phyloP scores from a whole-genome alignment of 116 monocot genomes.

The Papilionanthe hybrid region DNA sequence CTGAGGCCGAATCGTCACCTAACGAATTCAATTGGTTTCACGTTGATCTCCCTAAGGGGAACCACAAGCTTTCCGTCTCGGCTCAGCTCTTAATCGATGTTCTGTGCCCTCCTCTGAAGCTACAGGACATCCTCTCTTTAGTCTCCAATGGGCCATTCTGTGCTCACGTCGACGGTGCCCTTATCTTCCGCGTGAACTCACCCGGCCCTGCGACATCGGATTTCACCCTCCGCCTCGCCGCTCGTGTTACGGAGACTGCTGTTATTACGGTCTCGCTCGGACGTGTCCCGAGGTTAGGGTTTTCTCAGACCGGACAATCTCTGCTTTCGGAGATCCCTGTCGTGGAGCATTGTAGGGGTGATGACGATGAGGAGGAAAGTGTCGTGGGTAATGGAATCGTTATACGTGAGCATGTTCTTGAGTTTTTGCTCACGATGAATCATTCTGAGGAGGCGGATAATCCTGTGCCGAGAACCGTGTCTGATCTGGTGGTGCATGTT shows the following conservation, averaged over 20 bases:
- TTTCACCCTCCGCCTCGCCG: slow-evolving; percentile 73
- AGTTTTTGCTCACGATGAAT: slow-evolving; percentile 77
- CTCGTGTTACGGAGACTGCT: slow-evolving; percentile 59
- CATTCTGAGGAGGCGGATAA: slow-evolving; percentile 88
- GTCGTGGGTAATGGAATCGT: slow-evolving; percentile 26
- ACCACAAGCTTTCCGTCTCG: slow-evolving; percentile 55
- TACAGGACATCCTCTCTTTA: slow-evolving; percentile 88
- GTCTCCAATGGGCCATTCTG: slow-evolving; percentile 85
- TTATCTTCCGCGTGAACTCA: slow-evolving; percentile 83
- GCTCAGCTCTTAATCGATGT: slow-evolving; percentile 73
- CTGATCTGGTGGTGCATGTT: slow-evolving; percentile 75
- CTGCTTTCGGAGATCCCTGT: slow-evolving; percentile 71
- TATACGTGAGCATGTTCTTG: slow-evolving; percentile 72
- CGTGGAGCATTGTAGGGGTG: slow-evolving; percentile 12
- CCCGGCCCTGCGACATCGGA: slow-evolving; percentile 63
- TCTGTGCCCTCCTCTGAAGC: slow-evolving; percentile 88
- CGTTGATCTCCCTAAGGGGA: slow-evolving; percentile 78
- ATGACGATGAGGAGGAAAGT: slow-evolving; percentile 1
- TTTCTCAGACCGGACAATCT: slow-evolving; percentile 44
- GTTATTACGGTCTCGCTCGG: slow-evolving; percentile 79
- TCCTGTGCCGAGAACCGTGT: slow-evolving; percentile 56
- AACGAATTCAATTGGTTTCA: slow-evolving; percentile 82
- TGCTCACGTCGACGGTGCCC: slow-evolving; percentile 59
- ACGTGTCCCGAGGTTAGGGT: slow-evolving; percentile 72
- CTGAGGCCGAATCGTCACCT: slow-evolving; percentile 3